A percentile compares a stretch with the other conserved stretches of the same genome.
Evolutionary conservation across 768 basidiomycete genomes (phyloP).

Genomic region (Terana coerulea): DNA sequence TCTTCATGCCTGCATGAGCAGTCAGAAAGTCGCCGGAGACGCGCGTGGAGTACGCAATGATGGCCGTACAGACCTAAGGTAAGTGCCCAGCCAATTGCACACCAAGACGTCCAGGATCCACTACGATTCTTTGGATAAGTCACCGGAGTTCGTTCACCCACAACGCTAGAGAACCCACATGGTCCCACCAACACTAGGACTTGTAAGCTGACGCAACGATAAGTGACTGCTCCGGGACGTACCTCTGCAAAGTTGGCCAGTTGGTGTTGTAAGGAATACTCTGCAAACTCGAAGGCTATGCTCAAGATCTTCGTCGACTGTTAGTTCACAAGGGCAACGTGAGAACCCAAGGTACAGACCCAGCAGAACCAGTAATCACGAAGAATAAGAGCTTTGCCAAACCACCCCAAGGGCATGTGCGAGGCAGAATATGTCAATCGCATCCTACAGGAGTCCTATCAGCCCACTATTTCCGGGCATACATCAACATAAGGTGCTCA

Average conservation of each 20-base stretch:
- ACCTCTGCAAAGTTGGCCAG: constrained; percentile 88
- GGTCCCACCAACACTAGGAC: constrained; percentile 87
- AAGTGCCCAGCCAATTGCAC: constrained; percentile 88
- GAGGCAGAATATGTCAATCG: constrained; percentile 82
- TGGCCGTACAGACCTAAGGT: constrained; percentile 60
- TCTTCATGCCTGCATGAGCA: constrained; percentile 67
- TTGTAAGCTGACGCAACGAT: constrained; percentile 11
- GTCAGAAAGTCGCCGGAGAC: not conserved
- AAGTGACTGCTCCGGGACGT: constrained; percentile 26
- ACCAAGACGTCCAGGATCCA: constrained; percentile 85
- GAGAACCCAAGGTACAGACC: constrained; percentile 43
- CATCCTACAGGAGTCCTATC: constrained; percentile 48
- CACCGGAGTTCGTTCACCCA: constrained; percentile 3
- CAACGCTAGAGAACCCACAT: constrained; percentile 46
- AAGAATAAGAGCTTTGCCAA: constrained; percentile 86
- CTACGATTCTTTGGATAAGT: constrained; percentile 32
- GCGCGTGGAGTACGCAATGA: constrained; percentile 6
- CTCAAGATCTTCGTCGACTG: constrained; percentile 61
- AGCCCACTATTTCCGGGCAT: not conserved
- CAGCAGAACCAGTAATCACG: constrained; percentile 95
- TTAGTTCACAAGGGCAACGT: too few relatives aligned
- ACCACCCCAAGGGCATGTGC: constrained; percentile 88
- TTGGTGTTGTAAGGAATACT: constrained; percentile 86
- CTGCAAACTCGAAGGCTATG: constrained; percentile 84
- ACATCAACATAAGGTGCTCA: constrained; percentile 31